Percentiles rank a stretch among this genome's conserved stretches.
Conservation (phyloP, 257 asterid species). For the Leptodermis oblonga region DNA sequence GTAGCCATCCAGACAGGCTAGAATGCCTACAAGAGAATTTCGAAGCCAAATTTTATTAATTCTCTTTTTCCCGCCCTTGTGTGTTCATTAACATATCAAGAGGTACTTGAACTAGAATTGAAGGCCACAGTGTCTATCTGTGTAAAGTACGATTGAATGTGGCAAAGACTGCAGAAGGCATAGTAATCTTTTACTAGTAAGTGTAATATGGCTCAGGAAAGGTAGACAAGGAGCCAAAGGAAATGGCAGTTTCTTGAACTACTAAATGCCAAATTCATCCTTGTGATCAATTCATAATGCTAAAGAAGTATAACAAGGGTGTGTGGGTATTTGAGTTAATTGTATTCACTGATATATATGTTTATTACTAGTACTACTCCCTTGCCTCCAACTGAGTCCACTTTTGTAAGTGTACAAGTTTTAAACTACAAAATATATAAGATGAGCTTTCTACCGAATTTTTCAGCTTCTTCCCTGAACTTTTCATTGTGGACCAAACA, state of each 20-base stretch:
- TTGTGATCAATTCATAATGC: neutral
- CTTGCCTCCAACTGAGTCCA: neutral
- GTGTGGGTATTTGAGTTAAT: neutral
- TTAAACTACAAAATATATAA: no score
- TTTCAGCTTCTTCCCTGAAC: neutral
- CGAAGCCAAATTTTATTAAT: neutral
- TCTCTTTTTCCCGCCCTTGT: no score
- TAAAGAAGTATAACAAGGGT: neutral
- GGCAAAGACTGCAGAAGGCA: no score
- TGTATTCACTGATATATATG: neutral
- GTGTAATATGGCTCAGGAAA: neutral
- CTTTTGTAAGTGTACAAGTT: neutral
- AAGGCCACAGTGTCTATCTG: no score
- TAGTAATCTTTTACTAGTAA: neutral
- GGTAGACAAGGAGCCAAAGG: neutral
- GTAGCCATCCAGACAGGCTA: conserved; percentile 95
- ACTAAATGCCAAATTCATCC: neutral
- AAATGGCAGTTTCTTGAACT: neutral
- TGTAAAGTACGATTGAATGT: neutral
- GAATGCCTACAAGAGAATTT: conserved; percentile 51
- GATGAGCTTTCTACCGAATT: no score
- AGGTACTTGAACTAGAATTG: neutral
- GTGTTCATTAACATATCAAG: neutral
- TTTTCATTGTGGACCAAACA: neutral
- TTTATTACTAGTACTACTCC: neutral